phyloP scores from a whole-genome alignment of 768 basidiomycete species.

The Saitozyma podzolica region DNA sequence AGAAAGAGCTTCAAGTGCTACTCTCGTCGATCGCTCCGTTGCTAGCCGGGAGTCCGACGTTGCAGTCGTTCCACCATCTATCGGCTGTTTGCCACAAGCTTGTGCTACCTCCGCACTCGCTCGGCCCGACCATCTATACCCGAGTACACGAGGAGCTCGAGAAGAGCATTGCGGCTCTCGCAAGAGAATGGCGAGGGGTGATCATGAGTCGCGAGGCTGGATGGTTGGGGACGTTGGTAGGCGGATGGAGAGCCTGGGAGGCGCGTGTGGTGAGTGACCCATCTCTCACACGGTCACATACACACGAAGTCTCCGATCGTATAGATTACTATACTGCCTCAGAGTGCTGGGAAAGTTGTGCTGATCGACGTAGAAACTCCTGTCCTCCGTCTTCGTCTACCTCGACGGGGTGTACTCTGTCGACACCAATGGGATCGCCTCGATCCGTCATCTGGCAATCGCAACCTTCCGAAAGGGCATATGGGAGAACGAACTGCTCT shows the following conservation, averaged over 20 bases:
- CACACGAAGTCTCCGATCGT: no score
- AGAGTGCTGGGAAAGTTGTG: not conserved
- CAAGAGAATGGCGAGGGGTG: constrained; percentile 32
- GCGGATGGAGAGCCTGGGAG: constrained; percentile 35
- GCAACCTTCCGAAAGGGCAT: constrained; percentile 29
- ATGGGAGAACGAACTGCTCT: constrained; percentile 40
- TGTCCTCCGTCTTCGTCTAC: constrained; percentile 39
- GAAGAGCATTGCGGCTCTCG: constrained; percentile 19
- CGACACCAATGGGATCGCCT: constrained; percentile 16
- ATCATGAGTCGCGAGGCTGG: constrained; percentile 32
- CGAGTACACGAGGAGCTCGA: constrained; percentile 31
- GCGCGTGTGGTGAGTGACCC: constrained; percentile 26
- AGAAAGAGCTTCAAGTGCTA: constrained; percentile 14
- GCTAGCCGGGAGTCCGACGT: constrained; percentile 24
- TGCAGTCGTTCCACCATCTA: constrained; percentile 30
- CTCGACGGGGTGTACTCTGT: constrained; percentile 34
- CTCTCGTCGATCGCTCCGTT: constrained; percentile 24
- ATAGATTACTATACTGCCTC: not conserved
- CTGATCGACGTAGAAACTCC: constrained; percentile 17
- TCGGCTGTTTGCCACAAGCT: constrained; percentile 29
- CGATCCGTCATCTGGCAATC: constrained; percentile 27
- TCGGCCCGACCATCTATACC: constrained; percentile 34
- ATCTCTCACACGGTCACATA: no score
- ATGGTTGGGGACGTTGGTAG: constrained; percentile 23
- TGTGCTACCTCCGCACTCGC: constrained; percentile 30